phyloP scores from a whole-genome alignment of 2,329 filamentous ascomycete species.

The Penicillium sp. region DNA sequence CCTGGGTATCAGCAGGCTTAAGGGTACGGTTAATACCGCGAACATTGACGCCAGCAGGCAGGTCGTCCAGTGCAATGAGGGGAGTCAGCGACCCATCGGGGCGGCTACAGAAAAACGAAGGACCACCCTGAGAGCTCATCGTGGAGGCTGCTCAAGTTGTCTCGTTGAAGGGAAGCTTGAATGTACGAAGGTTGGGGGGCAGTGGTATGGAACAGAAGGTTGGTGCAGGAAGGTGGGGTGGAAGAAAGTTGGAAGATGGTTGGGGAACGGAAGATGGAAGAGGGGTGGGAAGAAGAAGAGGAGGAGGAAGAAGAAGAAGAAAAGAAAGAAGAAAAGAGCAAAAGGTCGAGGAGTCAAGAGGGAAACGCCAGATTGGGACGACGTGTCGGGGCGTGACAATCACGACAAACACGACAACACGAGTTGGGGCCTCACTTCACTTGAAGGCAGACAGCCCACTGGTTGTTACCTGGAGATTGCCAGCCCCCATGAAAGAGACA shows the following conservation, averaged over 20 bases:
- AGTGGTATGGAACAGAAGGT: neutral
- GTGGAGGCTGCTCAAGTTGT: neutral
- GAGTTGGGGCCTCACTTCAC: neutral
- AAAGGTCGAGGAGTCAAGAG: conserved; percentile 3
- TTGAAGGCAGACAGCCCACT: neutral
- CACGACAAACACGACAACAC: neutral
- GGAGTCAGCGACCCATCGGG: conserved; percentile 45
- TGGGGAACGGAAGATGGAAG: neutral
- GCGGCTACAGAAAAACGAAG: conserved; percentile 47
- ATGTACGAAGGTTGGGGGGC: too few species aligned
- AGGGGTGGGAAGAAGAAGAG: conserved; percentile 6
- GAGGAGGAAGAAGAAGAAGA: conserved; percentile 1
- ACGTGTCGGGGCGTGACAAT: too few species aligned
- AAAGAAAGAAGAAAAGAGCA: neutral
- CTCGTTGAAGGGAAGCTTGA: neutral
- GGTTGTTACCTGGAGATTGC: neutral
- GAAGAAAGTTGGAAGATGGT: conserved; percentile 2
- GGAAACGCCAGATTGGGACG: neutral
- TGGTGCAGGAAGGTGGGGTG: neutral
- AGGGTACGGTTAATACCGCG: conserved; percentile 42
- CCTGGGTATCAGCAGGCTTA: conserved; percentile 40
- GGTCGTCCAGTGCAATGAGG: conserved; percentile 50
- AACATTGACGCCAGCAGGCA: conserved; percentile 42
- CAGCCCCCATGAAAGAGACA: neutral
- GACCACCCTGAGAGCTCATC: conserved; percentile 23